phyloP scores from a whole-genome alignment of 2,329 filamentous ascomycete genomes.

The Diaporthe sp. region DNA sequence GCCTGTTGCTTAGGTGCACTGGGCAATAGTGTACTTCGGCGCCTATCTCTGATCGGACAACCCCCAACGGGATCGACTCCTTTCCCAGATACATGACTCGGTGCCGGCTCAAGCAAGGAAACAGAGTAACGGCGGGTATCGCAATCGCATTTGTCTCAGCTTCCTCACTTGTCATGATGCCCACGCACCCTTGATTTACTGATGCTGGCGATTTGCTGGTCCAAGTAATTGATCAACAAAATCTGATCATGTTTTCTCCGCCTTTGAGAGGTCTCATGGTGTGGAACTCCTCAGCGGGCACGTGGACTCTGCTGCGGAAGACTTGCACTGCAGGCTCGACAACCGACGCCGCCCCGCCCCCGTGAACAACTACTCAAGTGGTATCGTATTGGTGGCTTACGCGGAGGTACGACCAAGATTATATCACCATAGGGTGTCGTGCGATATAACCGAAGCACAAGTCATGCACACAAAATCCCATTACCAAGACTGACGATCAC shows the following conservation, averaged over 20 bases:
- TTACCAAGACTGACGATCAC: neutral
- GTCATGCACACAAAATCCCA: neutral
- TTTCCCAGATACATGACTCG: conserved; percentile 30
- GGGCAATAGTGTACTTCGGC: neutral
- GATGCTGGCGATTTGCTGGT: neutral
- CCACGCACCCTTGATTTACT: neutral
- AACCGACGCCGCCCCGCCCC: neutral
- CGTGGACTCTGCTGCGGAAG: neutral
- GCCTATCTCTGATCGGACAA: conserved; percentile 23
- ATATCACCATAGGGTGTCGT: neutral
- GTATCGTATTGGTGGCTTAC: neutral
- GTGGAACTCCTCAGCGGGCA: conserved; percentile 13
- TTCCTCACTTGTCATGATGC: conserved; percentile 29
- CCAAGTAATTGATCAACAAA: conserved; percentile 2
- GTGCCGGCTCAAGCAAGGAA: neutral
- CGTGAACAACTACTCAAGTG: neutral
- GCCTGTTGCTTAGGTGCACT: conserved; percentile 21
- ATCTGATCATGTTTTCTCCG: conserved; percentile 7
- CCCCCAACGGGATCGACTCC: conserved; percentile 21
- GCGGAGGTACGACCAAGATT: neutral
- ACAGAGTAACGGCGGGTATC: conserved; percentile 1
- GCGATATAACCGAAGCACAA: neutral
- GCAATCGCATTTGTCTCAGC: conserved; percentile 27
- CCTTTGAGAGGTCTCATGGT: conserved; percentile 1
- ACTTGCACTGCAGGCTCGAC: neutral